phyloP scores from a whole-genome alignment of 202 grass and related monocot species.

The Zoysia matrella region DNA sequence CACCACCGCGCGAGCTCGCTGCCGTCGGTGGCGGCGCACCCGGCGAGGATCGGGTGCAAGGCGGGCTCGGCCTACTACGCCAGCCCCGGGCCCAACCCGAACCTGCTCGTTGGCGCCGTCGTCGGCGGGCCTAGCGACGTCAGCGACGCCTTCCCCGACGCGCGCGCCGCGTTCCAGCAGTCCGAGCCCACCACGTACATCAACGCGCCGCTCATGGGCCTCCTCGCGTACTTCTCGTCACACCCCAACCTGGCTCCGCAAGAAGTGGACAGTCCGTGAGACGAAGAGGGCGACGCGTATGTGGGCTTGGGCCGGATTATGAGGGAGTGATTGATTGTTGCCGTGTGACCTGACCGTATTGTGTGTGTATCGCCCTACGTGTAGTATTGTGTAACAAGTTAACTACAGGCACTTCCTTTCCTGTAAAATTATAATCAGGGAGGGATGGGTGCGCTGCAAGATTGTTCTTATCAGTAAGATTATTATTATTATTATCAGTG shows the following conservation, averaged over 20 bases:
- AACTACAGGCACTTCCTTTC: conserved; percentile 22
- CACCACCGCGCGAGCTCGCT: conserved; percentile 92
- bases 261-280: neutral
- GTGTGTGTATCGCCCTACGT: neutral
- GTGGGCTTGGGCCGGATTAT: neutral
- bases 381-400: neutral
- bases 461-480: conserved; percentile 4
- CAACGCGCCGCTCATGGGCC: conserved; percentile 85
- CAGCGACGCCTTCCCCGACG: conserved; percentile 74
- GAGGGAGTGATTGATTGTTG: neutral
- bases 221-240: conserved; percentile 81
- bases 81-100: conserved; percentile 73
- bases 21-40: conserved; percentile 76
- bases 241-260: conserved; percentile 75
- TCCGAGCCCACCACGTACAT: conserved; percentile 97
- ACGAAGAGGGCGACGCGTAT: neutral
- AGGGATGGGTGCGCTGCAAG: conserved; percentile 16
- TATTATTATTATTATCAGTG: neutral
- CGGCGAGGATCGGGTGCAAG: conserved; percentile 73
- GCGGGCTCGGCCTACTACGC: conserved; percentile 72
- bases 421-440: conserved; percentile 20
- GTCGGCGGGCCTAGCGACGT: conserved; percentile 76
- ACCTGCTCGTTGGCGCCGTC: conserved; percentile 78
- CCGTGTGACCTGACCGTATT: neutral
- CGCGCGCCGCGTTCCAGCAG: conserved; percentile 80